phyloP scores from a whole-genome alignment of 2,329 filamentous ascomycete genomes.

The Monilinia fructicola region DNA sequence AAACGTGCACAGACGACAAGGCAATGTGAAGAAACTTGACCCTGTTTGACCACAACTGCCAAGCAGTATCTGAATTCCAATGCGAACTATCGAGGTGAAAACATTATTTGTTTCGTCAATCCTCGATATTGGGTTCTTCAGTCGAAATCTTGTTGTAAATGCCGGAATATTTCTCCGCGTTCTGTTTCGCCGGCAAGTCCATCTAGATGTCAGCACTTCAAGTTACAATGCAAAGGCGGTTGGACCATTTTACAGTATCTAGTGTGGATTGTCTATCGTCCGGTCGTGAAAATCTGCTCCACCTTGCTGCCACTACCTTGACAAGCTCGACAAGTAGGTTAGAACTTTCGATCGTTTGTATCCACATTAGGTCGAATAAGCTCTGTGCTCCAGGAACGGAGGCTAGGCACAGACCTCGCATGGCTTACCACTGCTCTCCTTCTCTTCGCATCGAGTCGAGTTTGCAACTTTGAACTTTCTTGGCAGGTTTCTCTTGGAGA shows the following conservation, averaged over 20 bases:
- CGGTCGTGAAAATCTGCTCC: conserved; percentile 6
- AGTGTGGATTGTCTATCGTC: background rate
- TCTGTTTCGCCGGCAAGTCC: background rate
- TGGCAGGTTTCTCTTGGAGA: conserved; percentile 26
- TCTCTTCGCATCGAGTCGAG: conserved; percentile 1
- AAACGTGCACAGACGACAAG: conserved; percentile 24
- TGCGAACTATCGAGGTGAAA: conserved; percentile 19
- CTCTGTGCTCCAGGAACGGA: conserved; percentile 3
- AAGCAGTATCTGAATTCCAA: conserved; percentile 8
- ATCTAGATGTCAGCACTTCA: background rate
- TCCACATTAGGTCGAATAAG: conserved; percentile 8
- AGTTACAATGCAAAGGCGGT: background rate
- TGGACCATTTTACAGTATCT: no score
- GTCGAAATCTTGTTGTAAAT: background rate
- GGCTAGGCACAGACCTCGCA: conserved; percentile 11
- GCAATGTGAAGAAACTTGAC: conserved; percentile 11
- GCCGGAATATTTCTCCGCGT: conserved; percentile 6
- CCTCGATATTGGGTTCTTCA: background rate
- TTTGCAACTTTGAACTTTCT: conserved; percentile 25
- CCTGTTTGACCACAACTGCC: conserved; percentile 22
- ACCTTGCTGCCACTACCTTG: background rate
- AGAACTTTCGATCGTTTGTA: conserved; percentile 12
- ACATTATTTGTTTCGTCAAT: conserved; percentile 16
- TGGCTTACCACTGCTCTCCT: conserved; percentile 7
- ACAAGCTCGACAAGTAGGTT: background rate